Conservation (phyloP, 768 basidiomycete species). For the Podaxis mareebaensis region DNA sequence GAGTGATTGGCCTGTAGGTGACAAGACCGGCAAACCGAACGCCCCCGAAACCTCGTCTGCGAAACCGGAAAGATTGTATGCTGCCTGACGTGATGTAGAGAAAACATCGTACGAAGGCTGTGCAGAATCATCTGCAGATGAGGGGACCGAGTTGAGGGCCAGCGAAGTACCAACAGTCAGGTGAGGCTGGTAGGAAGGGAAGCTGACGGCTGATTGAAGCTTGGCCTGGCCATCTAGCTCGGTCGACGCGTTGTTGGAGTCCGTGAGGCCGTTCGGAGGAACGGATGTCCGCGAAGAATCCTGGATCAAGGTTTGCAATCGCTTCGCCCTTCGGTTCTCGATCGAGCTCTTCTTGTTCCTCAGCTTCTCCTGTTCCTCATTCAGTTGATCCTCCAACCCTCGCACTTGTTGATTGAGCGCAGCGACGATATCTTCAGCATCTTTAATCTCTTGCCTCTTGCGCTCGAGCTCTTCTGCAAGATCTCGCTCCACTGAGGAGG, state of each 20-base stretch:
- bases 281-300: background rate
- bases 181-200: background rate
- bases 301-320: background rate
- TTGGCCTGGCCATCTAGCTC: background rate
- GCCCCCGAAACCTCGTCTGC: constrained; percentile 40
- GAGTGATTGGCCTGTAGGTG: constrained; percentile 14
- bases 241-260: background rate
- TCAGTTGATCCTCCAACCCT: constrained; percentile 73
- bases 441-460: constrained; percentile 61
- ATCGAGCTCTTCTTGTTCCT: constrained; percentile 24
- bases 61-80: constrained; percentile 1
- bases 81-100: background rate
- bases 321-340: constrained; percentile 5
- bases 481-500: constrained; percentile 56
- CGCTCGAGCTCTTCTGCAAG: constrained; percentile 50
- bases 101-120: background rate
- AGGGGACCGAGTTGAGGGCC: background rate
- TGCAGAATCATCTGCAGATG: background rate
- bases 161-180: background rate
- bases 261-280: background rate
- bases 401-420: constrained; percentile 65
- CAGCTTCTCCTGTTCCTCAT: constrained; percentile 62
- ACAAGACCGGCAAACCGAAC: constrained; percentile 33
- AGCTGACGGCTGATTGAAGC: background rate
- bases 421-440: constrained; percentile 66